Evolutionary conservation across 352 stramenopile species (phyloP).

Genomic region (Synura sp.): DNA sequence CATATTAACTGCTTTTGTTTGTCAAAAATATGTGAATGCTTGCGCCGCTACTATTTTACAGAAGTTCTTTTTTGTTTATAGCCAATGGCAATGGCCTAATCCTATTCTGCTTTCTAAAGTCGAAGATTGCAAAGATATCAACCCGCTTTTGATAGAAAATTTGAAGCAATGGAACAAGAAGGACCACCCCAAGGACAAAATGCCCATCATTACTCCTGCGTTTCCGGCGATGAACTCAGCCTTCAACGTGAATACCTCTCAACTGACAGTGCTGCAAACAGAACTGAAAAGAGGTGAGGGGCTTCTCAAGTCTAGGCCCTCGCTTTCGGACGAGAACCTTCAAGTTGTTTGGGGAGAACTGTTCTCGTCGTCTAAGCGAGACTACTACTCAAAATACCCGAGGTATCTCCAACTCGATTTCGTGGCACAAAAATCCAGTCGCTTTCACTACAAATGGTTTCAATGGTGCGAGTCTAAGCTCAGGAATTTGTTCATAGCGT

Average conservation of each 20-base stretch:
- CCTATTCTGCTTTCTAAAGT: constrained; percentile 78
- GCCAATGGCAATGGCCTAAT: constrained; percentile 90
- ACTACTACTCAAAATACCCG: constrained; percentile 23
- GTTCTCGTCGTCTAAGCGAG: constrained; percentile 28
- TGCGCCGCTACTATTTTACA: constrained; percentile 70
- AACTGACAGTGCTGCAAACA: not conserved
- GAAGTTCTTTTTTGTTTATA: constrained; percentile 91
- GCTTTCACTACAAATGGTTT: too few relatives aligned
- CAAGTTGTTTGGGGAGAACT: not conserved
- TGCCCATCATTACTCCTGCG: constrained; percentile 97
- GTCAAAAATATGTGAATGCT: constrained; percentile 74
- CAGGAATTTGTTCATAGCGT: too few relatives aligned
- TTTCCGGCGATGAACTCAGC: constrained; percentile 97
- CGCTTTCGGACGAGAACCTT: not conserved
- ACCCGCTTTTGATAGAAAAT: constrained; percentile 41
- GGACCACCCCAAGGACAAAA: constrained; percentile 81
- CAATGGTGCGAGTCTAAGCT: too few relatives aligned
- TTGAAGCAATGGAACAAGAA: constrained; percentile 48
- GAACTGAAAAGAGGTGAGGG: not conserved
- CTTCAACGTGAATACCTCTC: constrained; percentile 86
- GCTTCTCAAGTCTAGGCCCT: not conserved
- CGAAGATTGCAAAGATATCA: too few relatives aligned
- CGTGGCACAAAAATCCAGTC: too few relatives aligned
- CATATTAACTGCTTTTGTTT: constrained; percentile 92
- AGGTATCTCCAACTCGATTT: not conserved